Percentiles rank a stretch among this genome's conserved stretches.
These are phyloP conservation scores for Niveomyces coronatus DNA, from an alignment of 2,329 filamentous ascomycete genomes.

Conservation along the genomic window DNA sequence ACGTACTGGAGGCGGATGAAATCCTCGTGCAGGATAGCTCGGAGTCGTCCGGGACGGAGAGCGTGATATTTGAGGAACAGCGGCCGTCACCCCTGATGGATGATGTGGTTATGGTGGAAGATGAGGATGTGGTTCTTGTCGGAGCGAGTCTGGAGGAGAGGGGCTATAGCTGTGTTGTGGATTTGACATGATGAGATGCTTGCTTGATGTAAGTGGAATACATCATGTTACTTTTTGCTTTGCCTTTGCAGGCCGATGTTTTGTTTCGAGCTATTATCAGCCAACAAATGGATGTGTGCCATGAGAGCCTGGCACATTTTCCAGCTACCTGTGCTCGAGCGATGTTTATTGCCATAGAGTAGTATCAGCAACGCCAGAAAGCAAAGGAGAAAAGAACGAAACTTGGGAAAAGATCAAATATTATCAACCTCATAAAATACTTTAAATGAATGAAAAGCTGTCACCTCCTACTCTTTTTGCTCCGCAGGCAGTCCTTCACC, in stretches of 20 bases:
- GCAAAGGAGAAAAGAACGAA: no score
- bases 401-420: no score
- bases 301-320: no score
- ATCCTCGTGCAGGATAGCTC: conserved; percentile 18
- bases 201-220: background rate
- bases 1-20: conserved; percentile 12
- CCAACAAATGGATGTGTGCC: no score
- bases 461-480: no score
- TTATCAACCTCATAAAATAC: no score
- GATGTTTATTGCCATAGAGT: no score
- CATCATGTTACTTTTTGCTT: background rate
- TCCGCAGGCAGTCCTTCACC: no score
- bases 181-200: background rate
- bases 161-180: conserved; percentile 3
- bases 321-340: no score
- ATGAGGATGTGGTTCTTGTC: conserved; percentile 8
- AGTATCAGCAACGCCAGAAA: no score
- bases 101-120: conserved; percentile 12
- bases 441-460: no score
- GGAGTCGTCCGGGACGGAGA: conserved; percentile 9
- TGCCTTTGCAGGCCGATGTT: background rate
- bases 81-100: conserved; percentile 17
- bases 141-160: background rate
- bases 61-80: conserved; percentile 4
- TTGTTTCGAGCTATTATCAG: no score